Evolutionary conservation across 1,139 yeast genomes (phyloP), one percentile per base, ranked within the genome.

Genomic region (Kluyveromyces sp.): DNA sequence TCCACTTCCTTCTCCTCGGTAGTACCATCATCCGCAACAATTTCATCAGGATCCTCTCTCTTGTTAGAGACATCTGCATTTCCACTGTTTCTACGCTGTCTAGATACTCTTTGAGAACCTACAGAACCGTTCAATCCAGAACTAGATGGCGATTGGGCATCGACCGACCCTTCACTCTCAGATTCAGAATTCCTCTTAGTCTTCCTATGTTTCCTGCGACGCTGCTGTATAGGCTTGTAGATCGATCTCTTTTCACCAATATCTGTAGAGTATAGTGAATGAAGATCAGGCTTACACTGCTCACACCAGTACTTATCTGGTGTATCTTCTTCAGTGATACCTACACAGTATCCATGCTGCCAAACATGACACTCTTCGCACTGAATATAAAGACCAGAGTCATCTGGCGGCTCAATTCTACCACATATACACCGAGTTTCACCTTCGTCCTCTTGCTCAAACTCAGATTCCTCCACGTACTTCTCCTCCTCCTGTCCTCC

Each of bases 271-370:
- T 82, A 52, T 62, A 73, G 55, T 79, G 65, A 8, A 63, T 89
- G 97, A 39, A 83, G 69, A 42, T 83, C 90, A 0, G 96, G 95
- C 53, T 82, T 78, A 68, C 97, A 92, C 57, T 71, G 67, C 62
- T 92, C 98, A 71, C 96, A 90, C 85, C 88, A 87, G 66, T 90
- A 90, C 63, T 85, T 85, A 50, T 89, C 96, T 2, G 96, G 96
- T 0, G 88, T 88, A 53, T 81, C 85, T 43, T 77, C 58, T 25
- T 51, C 77, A 51, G 53, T 48, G 27, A 62, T 62, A 1, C 96
- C 95, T 37, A 92, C 97, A 69, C 98, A 92, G 66, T 74, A 89
- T 3, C 97, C 97, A 64, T 92, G 98, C 66, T 92, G 97, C 98
- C 97, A 92, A 7, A 83, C 96, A 28, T 88, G 81, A 68, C 98